These are phyloP conservation scores for Macrophomina pseudophaseolina DNA, from an alignment of 2,329 filamentous ascomycete species.

Conservation along the genomic window DNA sequence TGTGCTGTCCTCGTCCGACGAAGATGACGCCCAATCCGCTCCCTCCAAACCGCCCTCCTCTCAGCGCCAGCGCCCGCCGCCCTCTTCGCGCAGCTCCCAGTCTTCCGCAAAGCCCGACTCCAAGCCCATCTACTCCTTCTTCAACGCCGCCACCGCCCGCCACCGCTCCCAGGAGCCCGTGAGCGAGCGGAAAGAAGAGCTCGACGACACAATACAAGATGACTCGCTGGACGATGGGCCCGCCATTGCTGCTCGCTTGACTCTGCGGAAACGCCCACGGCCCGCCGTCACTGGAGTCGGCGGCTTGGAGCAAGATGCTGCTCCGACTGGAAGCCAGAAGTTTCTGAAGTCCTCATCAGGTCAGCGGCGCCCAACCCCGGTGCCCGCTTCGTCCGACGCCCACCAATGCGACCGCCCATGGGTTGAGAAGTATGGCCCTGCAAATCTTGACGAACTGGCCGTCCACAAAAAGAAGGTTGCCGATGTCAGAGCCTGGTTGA, in stretches of 20 bases:
- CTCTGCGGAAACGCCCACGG: slow-evolving; percentile 37
- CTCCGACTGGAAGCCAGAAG: slow-evolving; percentile 47
- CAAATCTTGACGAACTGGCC: slow-evolving; percentile 78
- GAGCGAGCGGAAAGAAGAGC: slow-evolving; percentile 46
- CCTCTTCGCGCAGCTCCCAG: slow-evolving; percentile 33
- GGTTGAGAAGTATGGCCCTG: slow-evolving; percentile 83
- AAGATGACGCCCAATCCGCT: slow-evolving; percentile 33
- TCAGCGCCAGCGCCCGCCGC: neutral
- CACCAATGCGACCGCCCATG: slow-evolving; percentile 71
- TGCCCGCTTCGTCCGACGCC: slow-evolving; percentile 33
- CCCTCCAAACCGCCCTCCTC: slow-evolving; percentile 31
- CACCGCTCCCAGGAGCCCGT: slow-evolving; percentile 44
- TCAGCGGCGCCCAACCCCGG: slow-evolving; percentile 37
- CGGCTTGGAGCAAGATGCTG: slow-evolving; percentile 31
- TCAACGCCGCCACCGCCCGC: slow-evolving; percentile 50
- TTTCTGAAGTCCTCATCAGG: slow-evolving; percentile 49
- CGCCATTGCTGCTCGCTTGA: slow-evolving; percentile 30
- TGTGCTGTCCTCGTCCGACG: slow-evolving; percentile 38
- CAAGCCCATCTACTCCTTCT: slow-evolving; percentile 55
- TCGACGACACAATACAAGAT: slow-evolving; percentile 45
- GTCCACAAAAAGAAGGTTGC: slow-evolving; percentile 94
- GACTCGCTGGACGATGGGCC: slow-evolving; percentile 40
- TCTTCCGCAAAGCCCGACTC: slow-evolving; percentile 43
- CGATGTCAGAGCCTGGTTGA: slow-evolving; percentile 84
- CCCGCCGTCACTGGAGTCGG: slow-evolving; percentile 29